phyloP scores from a whole-genome alignment of 768 basidiomycete species.

The Lactarius sanguifluus region DNA sequence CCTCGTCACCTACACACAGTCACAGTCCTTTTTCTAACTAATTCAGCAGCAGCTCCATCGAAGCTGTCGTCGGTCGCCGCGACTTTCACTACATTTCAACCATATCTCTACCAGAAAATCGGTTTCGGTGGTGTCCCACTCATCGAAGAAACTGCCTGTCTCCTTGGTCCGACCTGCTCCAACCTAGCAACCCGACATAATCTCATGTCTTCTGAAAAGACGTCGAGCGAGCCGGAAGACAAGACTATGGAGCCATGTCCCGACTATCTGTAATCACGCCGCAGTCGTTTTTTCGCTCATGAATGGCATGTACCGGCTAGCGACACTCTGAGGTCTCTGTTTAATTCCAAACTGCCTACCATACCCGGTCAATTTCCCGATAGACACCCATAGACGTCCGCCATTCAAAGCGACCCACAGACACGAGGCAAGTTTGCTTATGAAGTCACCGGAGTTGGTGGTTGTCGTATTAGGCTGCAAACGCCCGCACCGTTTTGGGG shows the following conservation, averaged over 20 bases:
- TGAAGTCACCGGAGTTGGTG: conserved; percentile 29
- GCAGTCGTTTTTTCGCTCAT: not conserved
- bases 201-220: not conserved
- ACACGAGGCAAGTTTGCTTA: conserved; percentile 48
- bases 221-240: not conserved
- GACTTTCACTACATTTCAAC: not conserved
- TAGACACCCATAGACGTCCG: conserved; percentile 54
- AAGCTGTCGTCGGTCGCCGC: not conserved
- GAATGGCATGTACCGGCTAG: not conserved
- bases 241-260: not conserved
- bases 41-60: not conserved
- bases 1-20: not conserved
- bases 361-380: conserved; percentile 49
- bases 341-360: not conserved
- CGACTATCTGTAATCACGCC: not conserved
- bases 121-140: not conserved
- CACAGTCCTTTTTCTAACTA: not conserved
- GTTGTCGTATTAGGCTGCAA: conserved; percentile 44
- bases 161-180: not conserved
- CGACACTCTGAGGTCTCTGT: not conserved
- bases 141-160: not conserved
- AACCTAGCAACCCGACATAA: not conserved
- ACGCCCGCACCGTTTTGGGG: not conserved
- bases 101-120: not conserved
- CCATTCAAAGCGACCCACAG: conserved; percentile 68